phyloP scores from a whole-genome alignment of 2,329 filamentous ascomycete species.

The Macrophomina tecta region DNA sequence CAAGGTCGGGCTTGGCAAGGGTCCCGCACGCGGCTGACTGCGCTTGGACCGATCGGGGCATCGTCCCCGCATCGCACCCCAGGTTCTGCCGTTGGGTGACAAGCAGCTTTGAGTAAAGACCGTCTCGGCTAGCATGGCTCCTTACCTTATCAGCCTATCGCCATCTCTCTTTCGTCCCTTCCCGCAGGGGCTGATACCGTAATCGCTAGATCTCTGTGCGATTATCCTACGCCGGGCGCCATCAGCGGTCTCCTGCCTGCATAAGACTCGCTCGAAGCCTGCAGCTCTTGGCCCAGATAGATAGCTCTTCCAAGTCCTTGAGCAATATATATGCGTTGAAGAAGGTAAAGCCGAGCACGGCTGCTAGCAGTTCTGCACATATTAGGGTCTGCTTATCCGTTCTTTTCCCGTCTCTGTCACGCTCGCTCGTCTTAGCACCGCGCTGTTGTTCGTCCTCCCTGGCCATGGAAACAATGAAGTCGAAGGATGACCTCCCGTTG shows the following conservation, averaged over 20 bases:
- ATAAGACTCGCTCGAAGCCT: background rate
- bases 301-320: background rate
- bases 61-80: constrained; percentile 17
- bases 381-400: background rate
- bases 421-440: background rate
- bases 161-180: background rate
- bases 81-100: background rate
- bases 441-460: background rate
- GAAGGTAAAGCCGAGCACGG: background rate
- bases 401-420: background rate
- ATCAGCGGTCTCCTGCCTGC: constrained; percentile 15
- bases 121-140: constrained; percentile 11
- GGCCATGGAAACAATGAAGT: constrained; percentile 12
- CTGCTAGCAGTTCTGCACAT: background rate
- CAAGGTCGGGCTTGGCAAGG: background rate
- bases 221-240: constrained; percentile 17
- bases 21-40: background rate
- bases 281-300: constrained; percentile 2
- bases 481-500: constrained; percentile 15
- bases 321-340: background rate
- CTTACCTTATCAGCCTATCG: constrained; percentile 18
- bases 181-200: constrained; percentile 3
- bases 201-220: background rate
- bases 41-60: constrained; percentile 3
- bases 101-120: constrained; percentile 20